Conservation (phyloP, 768 basidiomycete genomes). For the Suillus fuscotomentosus region DNA sequence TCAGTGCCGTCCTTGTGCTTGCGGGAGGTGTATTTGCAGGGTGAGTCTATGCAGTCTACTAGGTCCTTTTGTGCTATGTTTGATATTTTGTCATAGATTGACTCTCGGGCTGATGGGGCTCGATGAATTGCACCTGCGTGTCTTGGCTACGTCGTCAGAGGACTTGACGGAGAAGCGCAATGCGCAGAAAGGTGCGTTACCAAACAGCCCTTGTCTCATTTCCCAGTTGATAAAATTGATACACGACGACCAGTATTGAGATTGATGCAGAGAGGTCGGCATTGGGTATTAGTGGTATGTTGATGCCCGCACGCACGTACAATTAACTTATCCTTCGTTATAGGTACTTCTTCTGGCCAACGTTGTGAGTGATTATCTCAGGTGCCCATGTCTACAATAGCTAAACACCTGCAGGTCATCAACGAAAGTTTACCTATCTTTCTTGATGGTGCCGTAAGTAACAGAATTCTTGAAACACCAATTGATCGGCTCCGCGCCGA, state of each 20-base stretch:
- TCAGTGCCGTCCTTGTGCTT: conserved; percentile 72
- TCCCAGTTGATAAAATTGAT: conserved; percentile 3
- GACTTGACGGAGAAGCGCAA: conserved; percentile 63
- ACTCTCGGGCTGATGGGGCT: conserved; percentile 94
- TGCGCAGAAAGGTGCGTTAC: conserved; percentile 61
- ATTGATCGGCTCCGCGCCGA: conserved; percentile 4
- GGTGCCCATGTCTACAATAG: neutral
- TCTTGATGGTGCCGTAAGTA: conserved; percentile 61
- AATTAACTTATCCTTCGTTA: conserved; percentile 6
- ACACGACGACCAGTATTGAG: conserved; percentile 40
- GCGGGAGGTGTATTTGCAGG: conserved; percentile 92
- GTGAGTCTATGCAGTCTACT: conserved; percentile 39
- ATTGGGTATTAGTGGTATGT: conserved; percentile 91
- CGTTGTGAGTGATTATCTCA: conserved; percentile 52
- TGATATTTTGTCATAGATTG: conserved; percentile 44
- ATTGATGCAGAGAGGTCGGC: conserved; percentile 65
- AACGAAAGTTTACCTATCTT: conserved; percentile 87
- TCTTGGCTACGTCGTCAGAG: conserved; percentile 81
- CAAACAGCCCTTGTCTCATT: neutral
- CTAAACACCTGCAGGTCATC: conserved; percentile 52
- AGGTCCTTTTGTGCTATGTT: neutral
- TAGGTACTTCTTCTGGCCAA: conserved; percentile 87
- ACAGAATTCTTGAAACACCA: neutral
- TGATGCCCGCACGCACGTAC: neutral
- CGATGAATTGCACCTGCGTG: conserved; percentile 87